Conservation (phyloP, 176 grass and related monocot genomes). For the Panicum miliaceum region DNA sequence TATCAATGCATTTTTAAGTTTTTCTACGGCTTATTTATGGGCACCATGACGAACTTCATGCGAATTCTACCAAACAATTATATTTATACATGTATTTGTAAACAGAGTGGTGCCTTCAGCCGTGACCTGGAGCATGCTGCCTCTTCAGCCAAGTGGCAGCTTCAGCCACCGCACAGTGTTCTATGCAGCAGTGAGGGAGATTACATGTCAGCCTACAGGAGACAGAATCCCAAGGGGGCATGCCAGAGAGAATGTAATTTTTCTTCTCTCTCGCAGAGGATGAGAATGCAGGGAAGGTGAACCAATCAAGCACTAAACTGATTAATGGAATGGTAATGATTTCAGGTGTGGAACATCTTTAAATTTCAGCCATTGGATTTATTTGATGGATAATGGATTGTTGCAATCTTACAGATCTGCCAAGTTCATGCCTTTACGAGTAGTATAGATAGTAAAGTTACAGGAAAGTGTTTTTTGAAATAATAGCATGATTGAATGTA, state of each 20-base stretch:
- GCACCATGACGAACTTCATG: not conserved
- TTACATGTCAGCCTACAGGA: not conserved
- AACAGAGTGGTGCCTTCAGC: not conserved
- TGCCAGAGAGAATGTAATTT: not conserved
- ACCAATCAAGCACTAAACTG: not conserved
- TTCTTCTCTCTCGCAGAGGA: not conserved
- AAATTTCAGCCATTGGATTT: not conserved
- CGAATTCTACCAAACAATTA: not conserved
- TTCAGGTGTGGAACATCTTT: not conserved
- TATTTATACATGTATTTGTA: not conserved
- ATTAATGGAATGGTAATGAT: not conserved
- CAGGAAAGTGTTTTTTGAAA: constrained; percentile 1
- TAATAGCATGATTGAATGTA: constrained; percentile 2
- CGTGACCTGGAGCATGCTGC: not conserved
- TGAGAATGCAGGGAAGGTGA: not conserved
- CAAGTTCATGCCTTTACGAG: not conserved
- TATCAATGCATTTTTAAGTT: not conserved
- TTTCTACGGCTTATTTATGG: not conserved
- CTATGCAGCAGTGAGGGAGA: not conserved
- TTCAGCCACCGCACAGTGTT: not conserved
- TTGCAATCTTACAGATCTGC: not conserved
- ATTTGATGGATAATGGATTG: not conserved
- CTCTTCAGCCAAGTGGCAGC: not conserved
- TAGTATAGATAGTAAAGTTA: not conserved
- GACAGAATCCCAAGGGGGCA: not conserved